Percentiles rank a stretch among this genome's conserved stretches.
These are phyloP conservation scores for Diaporthe vexans DNA, from an alignment of 2,329 filamentous ascomycete species.

Conservation along the genomic window DNA sequence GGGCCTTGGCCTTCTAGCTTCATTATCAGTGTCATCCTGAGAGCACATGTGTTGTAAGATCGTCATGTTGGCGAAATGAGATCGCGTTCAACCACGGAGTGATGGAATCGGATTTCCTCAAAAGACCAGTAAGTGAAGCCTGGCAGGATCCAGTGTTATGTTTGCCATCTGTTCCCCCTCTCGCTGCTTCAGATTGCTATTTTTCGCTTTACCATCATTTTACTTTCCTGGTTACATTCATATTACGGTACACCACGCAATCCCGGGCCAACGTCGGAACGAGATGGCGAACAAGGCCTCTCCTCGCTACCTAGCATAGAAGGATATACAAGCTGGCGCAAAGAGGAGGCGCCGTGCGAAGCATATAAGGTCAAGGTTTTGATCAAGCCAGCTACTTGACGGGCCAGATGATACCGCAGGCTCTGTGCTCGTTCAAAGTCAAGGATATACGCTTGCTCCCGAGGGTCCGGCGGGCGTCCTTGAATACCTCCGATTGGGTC, in stretches of 20 bases:
- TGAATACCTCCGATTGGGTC: conserved; percentile 6
- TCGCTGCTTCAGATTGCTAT: neutral
- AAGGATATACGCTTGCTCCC: conserved; percentile 20
- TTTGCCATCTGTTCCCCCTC: neutral
- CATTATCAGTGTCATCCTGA: conserved; percentile 18
- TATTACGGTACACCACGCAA: neutral
- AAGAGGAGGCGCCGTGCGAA: neutral
- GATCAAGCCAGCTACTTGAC: conserved; percentile 10
- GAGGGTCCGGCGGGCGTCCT: neutral
- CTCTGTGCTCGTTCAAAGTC: conserved; percentile 5
- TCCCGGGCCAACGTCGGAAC: conserved; percentile 13
- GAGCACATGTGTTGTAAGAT: conserved; percentile 28
- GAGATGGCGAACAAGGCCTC: neutral
- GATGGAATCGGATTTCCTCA: neutral
- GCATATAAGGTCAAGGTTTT: conserved; percentile 18
- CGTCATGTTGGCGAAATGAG: neutral
- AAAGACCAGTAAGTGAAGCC: neutral
- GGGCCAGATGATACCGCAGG: neutral
- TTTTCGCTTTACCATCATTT: neutral
- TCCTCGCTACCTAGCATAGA: neutral
- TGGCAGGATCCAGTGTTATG: neutral
- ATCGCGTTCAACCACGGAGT: neutral
- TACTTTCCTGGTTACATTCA: neutral
- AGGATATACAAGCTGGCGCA: neutral
- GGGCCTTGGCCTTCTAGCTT: conserved; percentile 1